Percentiles rank a stretch among this genome's conserved stretches.
Conservation (phyloP, 164 flowering plant species). For the Aristolochia californica region DNA sequence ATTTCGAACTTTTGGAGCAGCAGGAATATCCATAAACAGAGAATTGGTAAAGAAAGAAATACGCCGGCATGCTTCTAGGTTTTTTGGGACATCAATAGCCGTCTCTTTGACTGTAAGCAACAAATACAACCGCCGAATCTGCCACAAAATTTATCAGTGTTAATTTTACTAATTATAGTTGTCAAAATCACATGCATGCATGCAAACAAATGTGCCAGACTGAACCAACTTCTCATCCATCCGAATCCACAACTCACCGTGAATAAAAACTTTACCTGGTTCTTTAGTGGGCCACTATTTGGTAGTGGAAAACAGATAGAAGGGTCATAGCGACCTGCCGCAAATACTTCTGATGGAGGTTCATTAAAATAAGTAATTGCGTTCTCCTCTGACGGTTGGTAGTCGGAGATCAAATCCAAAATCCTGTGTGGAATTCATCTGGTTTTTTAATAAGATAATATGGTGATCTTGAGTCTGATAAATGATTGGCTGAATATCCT, state of each 20-base stretch:
- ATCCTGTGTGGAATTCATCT: slow-evolving; percentile 27
- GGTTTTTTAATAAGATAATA: neutral
- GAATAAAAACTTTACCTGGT: slow-evolving; percentile 32
- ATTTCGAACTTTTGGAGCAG: slow-evolving; percentile 79
- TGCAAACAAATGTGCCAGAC: too few relatives aligned
- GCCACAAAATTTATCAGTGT: slow-evolving; percentile 13
- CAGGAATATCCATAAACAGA: slow-evolving; percentile 82
- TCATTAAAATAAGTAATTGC: slow-evolving; percentile 15
- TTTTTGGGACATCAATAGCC: slow-evolving; percentile 73
- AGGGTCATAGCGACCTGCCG: slow-evolving; percentile 19
- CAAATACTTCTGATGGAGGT: slow-evolving; percentile 48
- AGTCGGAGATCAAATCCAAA: slow-evolving; percentile 33
- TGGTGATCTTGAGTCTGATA: neutral
- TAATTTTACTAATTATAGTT: slow-evolving; percentile 4
- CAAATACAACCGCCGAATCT: slow-evolving; percentile 72
- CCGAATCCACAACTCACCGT: too few relatives aligned
- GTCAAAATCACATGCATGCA: too few relatives aligned
- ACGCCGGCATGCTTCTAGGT: slow-evolving; percentile 86
- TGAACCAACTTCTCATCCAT: too few relatives aligned
- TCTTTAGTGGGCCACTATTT: slow-evolving; percentile 37
- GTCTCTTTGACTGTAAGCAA: slow-evolving; percentile 76
- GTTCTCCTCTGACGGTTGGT: slow-evolving; percentile 25
- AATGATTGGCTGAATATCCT: slow-evolving; percentile 2
- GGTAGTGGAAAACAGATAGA: slow-evolving; percentile 63
- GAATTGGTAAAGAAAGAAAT: slow-evolving; percentile 89